These are phyloP conservation scores for Trichoderma sp. DNA, from an alignment of 2,329 filamentous ascomycete species.

Conservation along the genomic window DNA sequence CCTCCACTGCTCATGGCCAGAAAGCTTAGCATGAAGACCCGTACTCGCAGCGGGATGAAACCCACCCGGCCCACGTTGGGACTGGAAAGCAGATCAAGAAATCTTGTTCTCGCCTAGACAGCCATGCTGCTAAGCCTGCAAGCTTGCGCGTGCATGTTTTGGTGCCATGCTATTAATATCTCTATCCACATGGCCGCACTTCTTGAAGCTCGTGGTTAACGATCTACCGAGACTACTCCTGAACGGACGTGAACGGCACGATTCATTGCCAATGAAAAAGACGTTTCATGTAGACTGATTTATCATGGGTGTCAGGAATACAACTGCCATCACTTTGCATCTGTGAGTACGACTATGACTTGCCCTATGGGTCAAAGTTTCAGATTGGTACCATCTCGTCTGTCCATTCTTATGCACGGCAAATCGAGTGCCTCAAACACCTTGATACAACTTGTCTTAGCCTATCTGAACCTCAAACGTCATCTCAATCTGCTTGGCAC, in stretches of 20 bases:
- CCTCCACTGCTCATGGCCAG: slow-evolving; percentile 2
- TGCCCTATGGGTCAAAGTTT: neutral
- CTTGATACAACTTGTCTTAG: neutral
- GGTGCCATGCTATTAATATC: slow-evolving; percentile 9
- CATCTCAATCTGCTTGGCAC: neutral
- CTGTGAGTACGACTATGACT: neutral
- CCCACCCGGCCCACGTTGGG: slow-evolving; percentile 12
- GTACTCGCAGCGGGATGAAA: slow-evolving; percentile 3
- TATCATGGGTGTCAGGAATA: neutral
- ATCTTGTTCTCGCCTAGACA: neutral
- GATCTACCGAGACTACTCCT: neutral
- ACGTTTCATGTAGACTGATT: neutral
- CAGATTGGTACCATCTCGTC: neutral
- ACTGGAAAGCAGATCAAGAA: neutral
- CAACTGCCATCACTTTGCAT: neutral
- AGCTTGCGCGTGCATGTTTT: slow-evolving; percentile 1
- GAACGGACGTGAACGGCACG: neutral
- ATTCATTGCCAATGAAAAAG: neutral
- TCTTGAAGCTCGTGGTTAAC: neutral
- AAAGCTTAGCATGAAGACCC: slow-evolving; percentile 15
- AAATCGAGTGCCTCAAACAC: neutral
- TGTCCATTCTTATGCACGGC: neutral
- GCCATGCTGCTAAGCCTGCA: slow-evolving; percentile 5
- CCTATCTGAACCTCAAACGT: neutral
- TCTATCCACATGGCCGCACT: neutral